Conservation (phyloP, 768 basidiomycete species). For the Harrya chromipes region DNA sequence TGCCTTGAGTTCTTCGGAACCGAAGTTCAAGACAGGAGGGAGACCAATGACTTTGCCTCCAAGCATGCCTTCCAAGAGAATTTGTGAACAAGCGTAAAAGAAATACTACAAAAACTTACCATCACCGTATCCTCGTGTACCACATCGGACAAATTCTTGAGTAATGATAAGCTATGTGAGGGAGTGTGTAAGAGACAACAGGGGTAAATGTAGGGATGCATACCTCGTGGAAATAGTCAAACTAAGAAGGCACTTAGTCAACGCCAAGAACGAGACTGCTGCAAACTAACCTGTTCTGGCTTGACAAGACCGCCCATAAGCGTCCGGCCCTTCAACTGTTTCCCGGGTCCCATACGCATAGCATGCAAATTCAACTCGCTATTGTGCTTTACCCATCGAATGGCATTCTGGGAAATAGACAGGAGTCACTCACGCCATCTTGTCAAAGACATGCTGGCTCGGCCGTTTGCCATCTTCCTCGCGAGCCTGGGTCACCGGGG, state of each 20-base stretch:
- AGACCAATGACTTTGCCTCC: constrained; percentile 67
- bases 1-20: constrained; percentile 47
- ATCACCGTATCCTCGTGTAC: constrained; percentile 64
- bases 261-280: neutral
- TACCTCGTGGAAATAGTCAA: constrained; percentile 70
- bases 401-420: neutral
- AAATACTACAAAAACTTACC: constrained; percentile 32
- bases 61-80: constrained; percentile 33
- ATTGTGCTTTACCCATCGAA: neutral
- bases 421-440: constrained; percentile 60
- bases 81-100: neutral
- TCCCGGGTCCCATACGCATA: constrained; percentile 90
- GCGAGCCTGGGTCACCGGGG: constrained; percentile 40
- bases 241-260: constrained; percentile 33
- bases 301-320: constrained; percentile 73
- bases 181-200: neutral
- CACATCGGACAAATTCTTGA: constrained; percentile 57
- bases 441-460: constrained; percentile 69
- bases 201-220: constrained; percentile 34
- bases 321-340: constrained; percentile 74
- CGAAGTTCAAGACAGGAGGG: constrained; percentile 72
- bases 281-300: constrained; percentile 59
- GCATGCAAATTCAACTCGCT: constrained; percentile 75
- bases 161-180: constrained; percentile 51
- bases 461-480: constrained; percentile 92